Evolutionary conservation across 345 rosid species (phyloP).

Genomic region (Sonneratia caseolaris): DNA sequence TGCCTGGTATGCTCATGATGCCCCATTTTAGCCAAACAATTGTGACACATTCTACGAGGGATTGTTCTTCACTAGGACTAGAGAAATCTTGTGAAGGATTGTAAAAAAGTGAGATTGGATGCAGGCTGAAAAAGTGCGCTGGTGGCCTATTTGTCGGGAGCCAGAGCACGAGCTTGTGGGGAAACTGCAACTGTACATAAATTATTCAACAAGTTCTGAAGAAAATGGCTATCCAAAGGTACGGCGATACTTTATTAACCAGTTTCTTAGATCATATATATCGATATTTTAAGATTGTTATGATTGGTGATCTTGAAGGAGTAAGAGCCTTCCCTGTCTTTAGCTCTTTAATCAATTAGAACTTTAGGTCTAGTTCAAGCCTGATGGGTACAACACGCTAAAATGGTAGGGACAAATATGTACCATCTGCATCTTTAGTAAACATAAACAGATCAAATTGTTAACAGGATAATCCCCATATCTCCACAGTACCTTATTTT

Average conservation of each 20-base stretch:
- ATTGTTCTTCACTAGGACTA: not conserved
- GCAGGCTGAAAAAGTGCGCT: conserved; percentile 81
- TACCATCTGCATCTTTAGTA: not conserved
- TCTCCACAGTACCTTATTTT: not conserved
- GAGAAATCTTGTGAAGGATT: not conserved
- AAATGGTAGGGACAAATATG: not conserved
- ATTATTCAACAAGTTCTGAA: conserved; percentile 74
- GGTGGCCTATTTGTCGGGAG: conserved; percentile 91
- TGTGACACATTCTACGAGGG: not conserved
- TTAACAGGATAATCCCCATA: not conserved
- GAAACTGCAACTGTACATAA: conserved; percentile 68
- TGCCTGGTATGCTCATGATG: not conserved
- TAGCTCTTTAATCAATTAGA: no score
- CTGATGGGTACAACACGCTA: not conserved
- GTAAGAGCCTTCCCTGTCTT: no score
- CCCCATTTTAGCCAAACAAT: not conserved
- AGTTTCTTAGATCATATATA: not conserved
- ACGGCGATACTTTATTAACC: conserved; percentile 8
- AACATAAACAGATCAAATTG: not conserved
- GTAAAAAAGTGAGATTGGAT: conserved; percentile 21
- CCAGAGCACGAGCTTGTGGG: conserved; percentile 92
- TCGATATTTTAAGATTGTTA: not conserved
- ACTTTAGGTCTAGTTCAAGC: not conserved
- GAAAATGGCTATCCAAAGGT: conserved; percentile 80
- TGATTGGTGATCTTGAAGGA: not conserved